Conservation (phyloP, 129 eudicot species). For the Flaveria robusta region DNA sequence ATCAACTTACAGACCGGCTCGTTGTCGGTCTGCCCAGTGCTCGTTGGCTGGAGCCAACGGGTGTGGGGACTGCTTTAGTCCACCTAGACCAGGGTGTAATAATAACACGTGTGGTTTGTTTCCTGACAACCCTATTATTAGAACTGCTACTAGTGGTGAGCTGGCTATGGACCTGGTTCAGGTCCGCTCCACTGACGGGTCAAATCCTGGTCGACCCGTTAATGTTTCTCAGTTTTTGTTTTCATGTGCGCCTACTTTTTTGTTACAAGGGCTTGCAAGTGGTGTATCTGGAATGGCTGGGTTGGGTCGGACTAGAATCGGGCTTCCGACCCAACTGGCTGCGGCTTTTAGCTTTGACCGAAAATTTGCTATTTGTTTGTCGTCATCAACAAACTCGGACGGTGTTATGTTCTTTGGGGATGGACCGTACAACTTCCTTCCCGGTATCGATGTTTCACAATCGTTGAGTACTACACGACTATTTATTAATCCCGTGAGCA, state of each 20-base stretch:
- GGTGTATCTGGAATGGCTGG: slow-evolving; percentile 56
- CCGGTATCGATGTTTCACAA: slow-evolving; percentile 35
- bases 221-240: slow-evolving; percentile 44
- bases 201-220: slow-evolving; percentile 43
- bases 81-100: slow-evolving; percentile 62
- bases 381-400: slow-evolving; percentile 33
- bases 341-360: slow-evolving; percentile 51
- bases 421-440: slow-evolving; percentile 53
- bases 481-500: slow-evolving; percentile 48
- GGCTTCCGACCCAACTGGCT: slow-evolving; percentile 50
- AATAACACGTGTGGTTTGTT: slow-evolving; percentile 48
- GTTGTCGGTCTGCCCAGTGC: slow-evolving; percentile 57
- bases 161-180: slow-evolving; percentile 50
- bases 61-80: slow-evolving; percentile 45
- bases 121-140: slow-evolving; percentile 44
- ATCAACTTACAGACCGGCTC: slow-evolving; percentile 52
- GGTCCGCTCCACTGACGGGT: slow-evolving; percentile 48
- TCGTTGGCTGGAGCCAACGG: slow-evolving; percentile 39
- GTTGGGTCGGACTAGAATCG: slow-evolving; percentile 48
- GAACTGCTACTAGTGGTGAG: slow-evolving; percentile 47
- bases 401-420: slow-evolving; percentile 63
- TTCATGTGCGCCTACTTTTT: slow-evolving; percentile 42
- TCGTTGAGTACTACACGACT: slow-evolving; percentile 41
- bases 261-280: slow-evolving; percentile 46
- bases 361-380: slow-evolving; percentile 59